Evolutionary conservation across 192 early-diverging fungal species (phyloP), one percentile per base, ranked within the genome.

Genomic region (Funneliformis mosseae): DNA sequence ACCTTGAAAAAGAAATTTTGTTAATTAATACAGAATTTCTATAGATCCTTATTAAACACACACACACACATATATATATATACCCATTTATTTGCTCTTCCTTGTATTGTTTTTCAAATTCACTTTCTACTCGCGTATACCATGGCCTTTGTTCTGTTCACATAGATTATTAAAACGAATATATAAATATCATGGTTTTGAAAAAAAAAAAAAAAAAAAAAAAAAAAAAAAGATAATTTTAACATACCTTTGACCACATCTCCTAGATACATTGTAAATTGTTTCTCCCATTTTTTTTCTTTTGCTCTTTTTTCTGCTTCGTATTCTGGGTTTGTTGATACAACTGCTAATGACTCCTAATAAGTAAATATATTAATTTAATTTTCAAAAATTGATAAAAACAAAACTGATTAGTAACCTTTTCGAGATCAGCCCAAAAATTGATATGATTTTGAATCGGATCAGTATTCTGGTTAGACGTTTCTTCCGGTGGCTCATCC

Each of bases 201-300:
- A n/a, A 25, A 21, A 61, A 7, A 8, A 55, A 8, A 39, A 50
- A 28, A 33, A 55, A 76, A 14, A 60, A 6, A 3, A 33, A 21
- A 8, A 21, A 76, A 76, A 18, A 39, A 14, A 50, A 14, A 38
- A 33, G 33, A n/a, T 45, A 41, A 14, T 48, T 11, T 25, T 50
- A 25, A 38, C 33, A 78, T 71, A 83, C 83, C 84, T 81, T 81
- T 84, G 10, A 81, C 50, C 4, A 69, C 87, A 55, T 87, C 84
- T 74, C 85, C 92, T n/a, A 93, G 83, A 84, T 92, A 92, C 91
- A 89, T 91, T 7, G 92, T 92, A 63, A 86, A 86, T 27, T 90
- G 82, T 38, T 86, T 84, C 48, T 92, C 88, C 81, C 85, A 85
- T 64, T 92, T 87, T 5, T 86, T 82, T 46, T 91, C 80, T 55